Evolutionary conservation across 352 stramenopile species (phyloP).

Genomic region (Ochromonadaceae sp.): DNA sequence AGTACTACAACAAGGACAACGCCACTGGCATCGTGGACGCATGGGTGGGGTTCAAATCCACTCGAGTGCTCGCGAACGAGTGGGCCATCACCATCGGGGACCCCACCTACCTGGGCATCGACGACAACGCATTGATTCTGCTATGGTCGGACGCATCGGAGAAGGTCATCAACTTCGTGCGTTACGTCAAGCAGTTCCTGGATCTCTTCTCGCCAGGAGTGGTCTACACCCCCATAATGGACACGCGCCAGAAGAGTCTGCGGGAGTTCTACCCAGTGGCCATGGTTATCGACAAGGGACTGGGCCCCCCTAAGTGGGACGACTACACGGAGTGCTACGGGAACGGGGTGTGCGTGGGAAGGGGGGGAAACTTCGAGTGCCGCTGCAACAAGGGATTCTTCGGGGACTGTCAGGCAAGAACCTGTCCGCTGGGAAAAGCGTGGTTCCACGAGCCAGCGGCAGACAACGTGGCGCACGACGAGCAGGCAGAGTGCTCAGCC

Average conservation of each 20-base stretch:
- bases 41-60: no score
- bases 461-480: constrained; percentile 44
- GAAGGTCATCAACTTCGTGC: background rate
- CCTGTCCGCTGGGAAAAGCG: constrained; percentile 29
- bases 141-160: background rate
- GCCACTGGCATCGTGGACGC: no score
- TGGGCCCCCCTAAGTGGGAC: background rate
- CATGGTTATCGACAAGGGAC: constrained; percentile 3
- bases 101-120: background rate
- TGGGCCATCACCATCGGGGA: no score
- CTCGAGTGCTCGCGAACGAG: no score
- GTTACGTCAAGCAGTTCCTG: background rate
- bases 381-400: constrained; percentile 21
- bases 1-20: background rate
- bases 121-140: background rate
- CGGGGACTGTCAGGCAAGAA: constrained; percentile 35
- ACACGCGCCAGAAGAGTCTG: no score
- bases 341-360: background rate
- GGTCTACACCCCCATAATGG: background rate
- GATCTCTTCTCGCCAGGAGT: background rate
- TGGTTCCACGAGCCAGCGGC: constrained; percentile 32
- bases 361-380: background rate
- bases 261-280: no score
- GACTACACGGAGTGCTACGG: constrained; percentile 1
- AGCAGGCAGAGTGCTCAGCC: constrained; percentile 53